phyloP scores from a whole-genome alignment of 345 rosid species.

The Aquilaria sinensis region DNA sequence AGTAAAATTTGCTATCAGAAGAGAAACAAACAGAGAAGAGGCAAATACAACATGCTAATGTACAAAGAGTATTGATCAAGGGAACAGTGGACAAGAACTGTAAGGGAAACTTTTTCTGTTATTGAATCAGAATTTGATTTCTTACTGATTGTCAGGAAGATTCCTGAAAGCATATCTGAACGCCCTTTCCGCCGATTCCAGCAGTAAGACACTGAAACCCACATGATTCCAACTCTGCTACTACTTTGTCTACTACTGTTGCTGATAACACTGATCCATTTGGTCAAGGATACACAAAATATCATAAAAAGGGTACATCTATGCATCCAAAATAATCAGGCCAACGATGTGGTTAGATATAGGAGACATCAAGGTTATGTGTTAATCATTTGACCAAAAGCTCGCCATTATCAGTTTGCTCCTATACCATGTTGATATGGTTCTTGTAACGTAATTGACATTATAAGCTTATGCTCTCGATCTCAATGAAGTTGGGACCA shows the following conservation, averaged over 20 bases:
- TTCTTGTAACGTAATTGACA: no score
- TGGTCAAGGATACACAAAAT: conserved; percentile 32
- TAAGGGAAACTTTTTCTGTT: no score
- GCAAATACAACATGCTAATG: not conserved
- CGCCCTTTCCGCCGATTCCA: conserved; percentile 75
- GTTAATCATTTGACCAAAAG: no score
- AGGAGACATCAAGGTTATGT: not conserved
- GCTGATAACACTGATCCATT: conserved; percentile 42
- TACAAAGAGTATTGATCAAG: not conserved
- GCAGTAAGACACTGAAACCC: conserved; percentile 87
- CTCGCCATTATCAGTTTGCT: no score
- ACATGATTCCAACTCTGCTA: conserved; percentile 57
- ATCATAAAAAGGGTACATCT: not conserved
- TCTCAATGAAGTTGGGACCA: no score
- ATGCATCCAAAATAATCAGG: not conserved
- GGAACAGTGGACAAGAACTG: no score
- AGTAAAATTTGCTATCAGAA: no score
- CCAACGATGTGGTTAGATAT: not conserved
- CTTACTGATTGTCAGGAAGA: conserved; percentile 19
- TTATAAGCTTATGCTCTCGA: no score
- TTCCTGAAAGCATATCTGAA: conserved; percentile 42
- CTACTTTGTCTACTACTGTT: conserved; percentile 49
- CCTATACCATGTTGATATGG: no score
- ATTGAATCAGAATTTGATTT: no score
- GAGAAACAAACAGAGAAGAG: not conserved